Conservation (phyloP, 2,329 filamentous ascomycete genomes). For the Tolypocladium cylindrosporum region DNA sequence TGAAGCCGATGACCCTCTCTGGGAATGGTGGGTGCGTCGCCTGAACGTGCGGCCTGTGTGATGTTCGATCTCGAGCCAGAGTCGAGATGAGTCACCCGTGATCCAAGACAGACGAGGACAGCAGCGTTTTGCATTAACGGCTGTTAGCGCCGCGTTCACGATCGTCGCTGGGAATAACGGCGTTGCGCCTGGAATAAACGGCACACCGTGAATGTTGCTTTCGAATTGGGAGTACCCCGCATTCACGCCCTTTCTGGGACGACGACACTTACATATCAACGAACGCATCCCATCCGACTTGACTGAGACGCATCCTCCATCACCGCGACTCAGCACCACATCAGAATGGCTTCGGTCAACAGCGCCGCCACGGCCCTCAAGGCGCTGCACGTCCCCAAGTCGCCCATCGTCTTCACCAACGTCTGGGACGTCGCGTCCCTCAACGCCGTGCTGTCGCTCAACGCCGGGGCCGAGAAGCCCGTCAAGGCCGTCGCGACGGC, state of each 20-base stretch:
- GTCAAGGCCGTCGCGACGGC: conserved; percentile 36
- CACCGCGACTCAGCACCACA: neutral
- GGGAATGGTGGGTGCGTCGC: too few species aligned
- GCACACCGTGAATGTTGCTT: neutral
- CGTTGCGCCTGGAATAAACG: neutral
- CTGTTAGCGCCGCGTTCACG: neutral
- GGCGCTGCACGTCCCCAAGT: conserved; percentile 37
- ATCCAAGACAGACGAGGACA: too few species aligned
- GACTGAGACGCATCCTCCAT: neutral
- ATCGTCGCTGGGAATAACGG: neutral
- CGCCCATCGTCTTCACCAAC: conserved; percentile 44
- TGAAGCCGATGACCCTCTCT: too few species aligned
- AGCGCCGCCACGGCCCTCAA: conserved; percentile 24
- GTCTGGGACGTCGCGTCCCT: conserved; percentile 44
- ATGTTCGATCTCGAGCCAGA: too few species aligned
- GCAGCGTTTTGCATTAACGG: neutral
- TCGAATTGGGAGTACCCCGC: neutral
- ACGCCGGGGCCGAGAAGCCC: conserved; percentile 21
- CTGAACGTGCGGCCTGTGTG: too few species aligned
- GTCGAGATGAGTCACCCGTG: too few species aligned
- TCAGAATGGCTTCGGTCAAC: conserved; percentile 8
- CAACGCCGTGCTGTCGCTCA: conserved; percentile 30
- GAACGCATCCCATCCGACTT: neutral
- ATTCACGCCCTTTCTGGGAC: neutral
- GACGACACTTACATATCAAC: neutral